A percentile compares a stretch with the other conserved stretches of the same genome.
Conservation (phyloP, 805 yeast genomes). For the Metschnikowia chrysomelidarum region DNA sequence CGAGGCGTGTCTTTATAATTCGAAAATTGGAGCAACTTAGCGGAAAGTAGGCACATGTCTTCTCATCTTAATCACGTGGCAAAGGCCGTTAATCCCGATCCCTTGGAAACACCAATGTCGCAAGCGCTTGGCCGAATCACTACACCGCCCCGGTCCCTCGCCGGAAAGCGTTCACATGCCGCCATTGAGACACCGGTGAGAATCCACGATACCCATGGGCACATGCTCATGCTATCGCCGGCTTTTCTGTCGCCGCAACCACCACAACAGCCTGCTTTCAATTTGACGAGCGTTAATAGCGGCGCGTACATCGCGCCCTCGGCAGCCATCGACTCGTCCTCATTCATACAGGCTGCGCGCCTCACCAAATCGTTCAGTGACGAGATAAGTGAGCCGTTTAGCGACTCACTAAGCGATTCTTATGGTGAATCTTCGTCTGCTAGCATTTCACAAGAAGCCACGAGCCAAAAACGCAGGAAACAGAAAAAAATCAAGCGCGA, state of each 20-base stretch:
- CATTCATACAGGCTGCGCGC: slow-evolving; percentile 7
- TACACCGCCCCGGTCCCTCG: slow-evolving; percentile 37
- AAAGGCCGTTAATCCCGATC: slow-evolving; percentile 1
- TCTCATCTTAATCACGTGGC: too few species aligned
- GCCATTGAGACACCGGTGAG: slow-evolving; percentile 23
- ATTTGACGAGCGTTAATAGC: slow-evolving; percentile 1
- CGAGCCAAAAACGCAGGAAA: slow-evolving; percentile 20
- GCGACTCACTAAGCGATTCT: slow-evolving; percentile 3
- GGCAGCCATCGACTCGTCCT: slow-evolving; percentile 13
- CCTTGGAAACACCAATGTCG: slow-evolving; percentile 26
- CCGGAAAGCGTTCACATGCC: slow-evolving; percentile 17
- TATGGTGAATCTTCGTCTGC: slow-evolving; percentile 2
- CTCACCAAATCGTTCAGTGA: slow-evolving; percentile 7
- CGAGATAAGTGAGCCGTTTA: slow-evolving; percentile 6
- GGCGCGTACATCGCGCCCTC: slow-evolving; percentile 15
- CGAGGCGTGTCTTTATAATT: too few species aligned
- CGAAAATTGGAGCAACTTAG: too few species aligned
- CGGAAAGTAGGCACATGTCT: too few species aligned
- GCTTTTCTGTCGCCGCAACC: slow-evolving; percentile 53
- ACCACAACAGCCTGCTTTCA: slow-evolving; percentile 14
- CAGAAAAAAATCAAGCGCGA: slow-evolving; percentile 29
- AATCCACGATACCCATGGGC: slow-evolving; percentile 8
- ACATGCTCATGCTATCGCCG: slow-evolving; percentile 33
- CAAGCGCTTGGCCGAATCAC: slow-evolving; percentile 26
- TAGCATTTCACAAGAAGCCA: background rate